These are phyloP conservation scores for Penicillium corylophilum DNA, from an alignment of 2,329 filamentous ascomycete genomes.

Conservation along the genomic window DNA sequence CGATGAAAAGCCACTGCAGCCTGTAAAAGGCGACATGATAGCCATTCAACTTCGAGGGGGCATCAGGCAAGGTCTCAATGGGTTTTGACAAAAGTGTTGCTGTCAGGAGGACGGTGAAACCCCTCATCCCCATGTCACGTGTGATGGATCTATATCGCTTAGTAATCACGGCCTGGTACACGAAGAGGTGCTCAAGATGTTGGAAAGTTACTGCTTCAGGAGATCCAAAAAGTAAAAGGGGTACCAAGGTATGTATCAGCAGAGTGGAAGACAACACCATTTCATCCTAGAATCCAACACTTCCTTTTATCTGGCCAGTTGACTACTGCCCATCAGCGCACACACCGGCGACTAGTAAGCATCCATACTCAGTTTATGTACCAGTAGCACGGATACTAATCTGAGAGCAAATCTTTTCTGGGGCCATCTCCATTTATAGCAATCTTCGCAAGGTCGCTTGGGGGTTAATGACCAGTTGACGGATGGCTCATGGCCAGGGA, in stretches of 20 bases:
- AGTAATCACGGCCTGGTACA: not conserved
- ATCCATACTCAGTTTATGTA: no score
- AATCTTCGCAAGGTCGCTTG: not conserved
- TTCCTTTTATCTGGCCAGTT: no score
- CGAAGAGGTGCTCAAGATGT: not conserved
- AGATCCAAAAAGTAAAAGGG: not conserved
- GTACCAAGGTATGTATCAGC: not conserved
- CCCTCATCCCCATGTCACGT: constrained; percentile 23
- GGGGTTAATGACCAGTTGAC: not conserved
- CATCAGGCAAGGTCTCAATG: not conserved
- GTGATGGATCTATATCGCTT: constrained; percentile 2
- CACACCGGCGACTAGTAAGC: no score
- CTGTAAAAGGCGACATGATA: not conserved
- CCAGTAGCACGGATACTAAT: no score
- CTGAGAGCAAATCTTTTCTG: not conserved
- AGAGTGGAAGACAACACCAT: no score
- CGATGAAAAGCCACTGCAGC: constrained; percentile 4
- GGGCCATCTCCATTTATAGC: not conserved
- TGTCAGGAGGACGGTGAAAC: constrained; percentile 12
- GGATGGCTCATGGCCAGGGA: not conserved
- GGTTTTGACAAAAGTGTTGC: constrained; percentile 5
- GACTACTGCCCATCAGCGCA: no score
- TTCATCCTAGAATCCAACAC: no score
- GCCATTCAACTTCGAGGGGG: constrained; percentile 5
- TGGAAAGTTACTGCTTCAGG: not conserved